Evolutionary conservation across 129 eudicot genomes (phyloP), one percentile per base, ranked within the genome.

Genomic region (Logfia minima): DNA sequence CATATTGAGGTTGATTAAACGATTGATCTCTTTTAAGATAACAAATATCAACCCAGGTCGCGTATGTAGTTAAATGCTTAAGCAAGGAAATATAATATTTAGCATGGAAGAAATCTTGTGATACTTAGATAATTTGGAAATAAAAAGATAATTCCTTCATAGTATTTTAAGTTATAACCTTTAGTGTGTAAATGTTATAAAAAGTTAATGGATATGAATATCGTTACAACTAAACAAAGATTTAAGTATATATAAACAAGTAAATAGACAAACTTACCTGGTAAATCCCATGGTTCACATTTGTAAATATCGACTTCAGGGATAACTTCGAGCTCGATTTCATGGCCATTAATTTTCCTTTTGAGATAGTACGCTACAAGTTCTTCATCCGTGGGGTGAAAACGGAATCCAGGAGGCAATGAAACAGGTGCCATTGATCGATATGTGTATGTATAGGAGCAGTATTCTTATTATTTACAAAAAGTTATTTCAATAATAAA

Each of bases 221-320:
- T 22, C 11, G n/a, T 37, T 64, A 24, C 41, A 23, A 7, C 7
- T 43, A 8, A 61, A 22, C 17, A 63, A 75, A 24, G 39, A 63
- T 43, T 26, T 16, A 21, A 6, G 6, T 34, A 19, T 64, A 55
- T 18, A 37, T 18, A 26, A 75, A 13, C 19, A 16, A 34, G 55
- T 23, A 58, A 29, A 28, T n/a, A 66, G 35, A 61, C 2, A 45
- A 78, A 70, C 77, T 3, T 82, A 93, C 98, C 96, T 81, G 98
- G 98, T 34, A 93, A 83, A 65, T 93, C 98, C 98, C 98, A 93
- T 53, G 98, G 98, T 79, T 93, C 98, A 53, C 95, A 93, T 83
- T 93, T 90, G 85, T 93, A 93, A 23, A 93, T 96, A 93, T 93
- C 98, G 84, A 93, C 93, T 83, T 93, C 96, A 56, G 98, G 95